These are phyloP conservation scores for Colletotrichum sp. DNA, from an alignment of 2,329 filamentous ascomycete genomes.

Conservation along the genomic window DNA sequence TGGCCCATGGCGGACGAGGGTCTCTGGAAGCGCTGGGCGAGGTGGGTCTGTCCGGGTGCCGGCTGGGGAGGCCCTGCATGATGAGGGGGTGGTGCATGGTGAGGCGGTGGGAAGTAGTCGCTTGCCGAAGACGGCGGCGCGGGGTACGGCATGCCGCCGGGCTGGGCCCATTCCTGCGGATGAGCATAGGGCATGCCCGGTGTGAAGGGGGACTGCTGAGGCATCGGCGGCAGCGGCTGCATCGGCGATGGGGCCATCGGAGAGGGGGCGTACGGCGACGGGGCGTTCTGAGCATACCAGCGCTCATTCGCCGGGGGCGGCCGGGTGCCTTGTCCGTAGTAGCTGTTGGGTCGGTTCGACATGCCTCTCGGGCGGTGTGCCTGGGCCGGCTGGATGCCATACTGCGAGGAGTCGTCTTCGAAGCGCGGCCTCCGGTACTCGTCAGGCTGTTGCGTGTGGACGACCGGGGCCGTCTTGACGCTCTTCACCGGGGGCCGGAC, in stretches of 20 bases:
- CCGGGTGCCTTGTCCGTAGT: conserved; percentile 22
- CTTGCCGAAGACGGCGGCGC: neutral
- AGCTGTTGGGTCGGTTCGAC: conserved; percentile 15
- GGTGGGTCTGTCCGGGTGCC: conserved; percentile 24
- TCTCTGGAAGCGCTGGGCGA: conserved; percentile 25
- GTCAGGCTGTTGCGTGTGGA: neutral
- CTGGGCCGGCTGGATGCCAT: conserved; percentile 36
- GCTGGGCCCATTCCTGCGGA: neutral
- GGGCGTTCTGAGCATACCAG: conserved; percentile 14
- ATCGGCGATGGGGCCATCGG: neutral
- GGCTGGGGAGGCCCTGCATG: conserved; percentile 12
- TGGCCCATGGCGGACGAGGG: conserved; percentile 47
- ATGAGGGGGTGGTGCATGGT: conserved; percentile 10
- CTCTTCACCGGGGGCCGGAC: conserved; percentile 38
- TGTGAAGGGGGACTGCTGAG: conserved; percentile 4
- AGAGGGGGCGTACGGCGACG: neutral
- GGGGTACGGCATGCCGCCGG: conserved; percentile 5
- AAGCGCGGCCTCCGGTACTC: conserved; percentile 30
- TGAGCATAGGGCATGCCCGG: conserved; percentile 2
- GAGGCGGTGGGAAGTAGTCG: conserved; percentile 19
- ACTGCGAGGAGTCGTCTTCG: conserved; percentile 39
- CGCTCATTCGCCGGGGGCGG: conserved; percentile 20
- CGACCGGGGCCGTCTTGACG: conserved; percentile 39
- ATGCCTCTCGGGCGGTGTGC: conserved; percentile 28
- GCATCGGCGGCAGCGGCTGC: neutral